Conservation (phyloP, 169 alveolate genomes). For the Hepatocystis sp. region DNA sequence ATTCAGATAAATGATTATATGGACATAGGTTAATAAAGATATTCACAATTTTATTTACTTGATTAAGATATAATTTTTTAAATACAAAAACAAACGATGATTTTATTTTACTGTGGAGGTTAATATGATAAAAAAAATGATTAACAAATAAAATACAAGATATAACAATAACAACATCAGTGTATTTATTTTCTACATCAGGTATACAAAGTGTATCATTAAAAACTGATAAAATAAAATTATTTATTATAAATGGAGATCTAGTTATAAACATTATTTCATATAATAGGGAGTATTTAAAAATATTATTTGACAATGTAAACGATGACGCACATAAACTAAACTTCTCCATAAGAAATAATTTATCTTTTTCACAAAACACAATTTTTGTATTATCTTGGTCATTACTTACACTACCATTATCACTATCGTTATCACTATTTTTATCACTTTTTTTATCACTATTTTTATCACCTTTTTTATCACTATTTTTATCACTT, state of each 20-base stretch:
- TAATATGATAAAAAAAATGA: slow-evolving; percentile 58
- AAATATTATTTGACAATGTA: slow-evolving; percentile 34
- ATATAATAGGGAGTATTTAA: slow-evolving; percentile 27
- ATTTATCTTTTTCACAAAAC: slow-evolving; percentile 58
- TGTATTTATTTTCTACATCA: slow-evolving; percentile 18
- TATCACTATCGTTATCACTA: too few species aligned
- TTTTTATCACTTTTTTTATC: too few species aligned
- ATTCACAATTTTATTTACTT: slow-evolving; percentile 67
- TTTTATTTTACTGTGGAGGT: slow-evolving; percentile 6
- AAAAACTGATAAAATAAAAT: slow-evolving; percentile 59
- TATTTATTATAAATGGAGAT: slow-evolving; percentile 59
- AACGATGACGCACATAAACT: slow-evolving; percentile 34
- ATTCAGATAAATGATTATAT: slow-evolving; percentile 1
- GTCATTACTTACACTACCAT: too few species aligned
- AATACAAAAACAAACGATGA: not conserved
- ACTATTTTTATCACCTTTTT: too few species aligned
- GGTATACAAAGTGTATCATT: slow-evolving; percentile 66
- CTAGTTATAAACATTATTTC: slow-evolving; percentile 71
- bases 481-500: too few species aligned
- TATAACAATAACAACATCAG: slow-evolving; percentile 38
- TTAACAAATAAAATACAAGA: slow-evolving; percentile 65
- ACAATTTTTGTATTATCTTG: too few species aligned
- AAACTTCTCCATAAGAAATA: slow-evolving; percentile 43
- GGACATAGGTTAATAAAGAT: slow-evolving; percentile 25
- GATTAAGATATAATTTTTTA: slow-evolving; percentile 15